These are phyloP conservation scores for Colletotrichum aenigma DNA, from an alignment of 2,329 filamentous ascomycete genomes.

Conservation along the genomic window DNA sequence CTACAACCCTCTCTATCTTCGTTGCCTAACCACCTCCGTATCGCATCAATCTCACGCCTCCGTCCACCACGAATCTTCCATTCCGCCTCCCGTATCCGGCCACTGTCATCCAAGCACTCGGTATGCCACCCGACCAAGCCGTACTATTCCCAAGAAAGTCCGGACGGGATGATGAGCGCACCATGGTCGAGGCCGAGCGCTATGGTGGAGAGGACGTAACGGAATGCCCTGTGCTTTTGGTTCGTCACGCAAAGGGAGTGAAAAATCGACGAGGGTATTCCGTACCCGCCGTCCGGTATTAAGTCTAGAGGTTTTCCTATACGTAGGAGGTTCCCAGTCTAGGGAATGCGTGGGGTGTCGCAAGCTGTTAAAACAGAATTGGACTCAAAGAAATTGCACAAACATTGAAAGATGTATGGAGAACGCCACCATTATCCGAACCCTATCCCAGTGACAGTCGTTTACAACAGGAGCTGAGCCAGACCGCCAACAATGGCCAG, in stretches of 20 bases:
- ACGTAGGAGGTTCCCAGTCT: slow-evolving; percentile 32
- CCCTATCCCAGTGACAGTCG: not conserved
- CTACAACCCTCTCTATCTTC: slow-evolving; percentile 14
- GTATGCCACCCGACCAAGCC: not conserved
- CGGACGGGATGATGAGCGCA: not conserved
- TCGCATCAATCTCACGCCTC: not conserved
- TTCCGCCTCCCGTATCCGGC: not conserved
- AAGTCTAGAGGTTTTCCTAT: slow-evolving; percentile 48
- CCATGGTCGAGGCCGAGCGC: not conserved
- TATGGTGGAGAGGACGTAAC: not conserved
- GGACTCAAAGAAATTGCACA: slow-evolving; percentile 19
- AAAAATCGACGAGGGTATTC: slow-evolving; percentile 27
- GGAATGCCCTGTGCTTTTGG: slow-evolving; percentile 8
- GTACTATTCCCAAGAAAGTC: not conserved
- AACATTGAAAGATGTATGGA: slow-evolving; percentile 22
- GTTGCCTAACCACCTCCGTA: slow-evolving; percentile 6
- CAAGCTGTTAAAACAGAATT: slow-evolving; percentile 16
- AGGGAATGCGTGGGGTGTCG: slow-evolving; percentile 13
- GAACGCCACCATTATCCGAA: slow-evolving; percentile 23
- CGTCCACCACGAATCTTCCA: not conserved
- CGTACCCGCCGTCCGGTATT: slow-evolving; percentile 36
- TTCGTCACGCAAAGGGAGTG: slow-evolving; percentile 26
- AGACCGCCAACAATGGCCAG: slow-evolving; percentile 51
- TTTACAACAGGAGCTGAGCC: slow-evolving; percentile 56
- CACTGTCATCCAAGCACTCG: slow-evolving; percentile 6